phyloP scores from a whole-genome alignment of 2,329 filamentous ascomycete species.

The Sphaceloma murrayae region DNA sequence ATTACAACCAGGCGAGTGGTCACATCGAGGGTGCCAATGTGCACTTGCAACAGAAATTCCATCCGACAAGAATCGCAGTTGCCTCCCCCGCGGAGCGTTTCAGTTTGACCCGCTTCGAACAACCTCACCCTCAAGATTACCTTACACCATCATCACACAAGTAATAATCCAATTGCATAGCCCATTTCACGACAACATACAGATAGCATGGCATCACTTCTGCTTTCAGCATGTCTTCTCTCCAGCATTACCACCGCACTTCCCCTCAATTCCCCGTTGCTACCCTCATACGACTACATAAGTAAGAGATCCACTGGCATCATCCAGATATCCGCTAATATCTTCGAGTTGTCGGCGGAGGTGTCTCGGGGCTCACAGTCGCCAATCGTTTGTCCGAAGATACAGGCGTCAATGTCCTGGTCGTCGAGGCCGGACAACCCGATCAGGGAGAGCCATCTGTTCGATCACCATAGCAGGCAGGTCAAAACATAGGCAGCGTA shows the following conservation, averaged over 20 bases:
- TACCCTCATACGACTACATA: conserved; percentile 26
- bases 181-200: conserved; percentile 5
- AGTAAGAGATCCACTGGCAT: conserved; percentile 14
- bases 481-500: conserved; percentile 22
- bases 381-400: conserved; percentile 28
- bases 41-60: too few species aligned
- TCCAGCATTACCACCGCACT: conserved; percentile 18
- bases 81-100: too few species aligned
- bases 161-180: conserved; percentile 8
- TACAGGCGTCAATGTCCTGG: conserved; percentile 24
- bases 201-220: conserved; percentile 12
- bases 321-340: not conserved
- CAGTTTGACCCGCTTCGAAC: too few species aligned
- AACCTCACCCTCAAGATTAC: too few species aligned
- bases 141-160: too few species aligned
- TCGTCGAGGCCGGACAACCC: conserved; percentile 27
- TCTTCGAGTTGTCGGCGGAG: conserved; percentile 25
- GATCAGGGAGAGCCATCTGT: conserved; percentile 22
- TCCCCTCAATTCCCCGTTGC: conserved; percentile 25
- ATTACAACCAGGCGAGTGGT: not conserved
- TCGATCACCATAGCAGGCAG: conserved; percentile 25
- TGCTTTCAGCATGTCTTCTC: conserved; percentile 14
- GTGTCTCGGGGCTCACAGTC: conserved; percentile 25
- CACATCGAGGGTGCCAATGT: not conserved
- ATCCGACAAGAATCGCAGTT: too few species aligned